Conservation (phyloP, 2,329 filamentous ascomycete species). For the Fusarium papillatum region DNA sequence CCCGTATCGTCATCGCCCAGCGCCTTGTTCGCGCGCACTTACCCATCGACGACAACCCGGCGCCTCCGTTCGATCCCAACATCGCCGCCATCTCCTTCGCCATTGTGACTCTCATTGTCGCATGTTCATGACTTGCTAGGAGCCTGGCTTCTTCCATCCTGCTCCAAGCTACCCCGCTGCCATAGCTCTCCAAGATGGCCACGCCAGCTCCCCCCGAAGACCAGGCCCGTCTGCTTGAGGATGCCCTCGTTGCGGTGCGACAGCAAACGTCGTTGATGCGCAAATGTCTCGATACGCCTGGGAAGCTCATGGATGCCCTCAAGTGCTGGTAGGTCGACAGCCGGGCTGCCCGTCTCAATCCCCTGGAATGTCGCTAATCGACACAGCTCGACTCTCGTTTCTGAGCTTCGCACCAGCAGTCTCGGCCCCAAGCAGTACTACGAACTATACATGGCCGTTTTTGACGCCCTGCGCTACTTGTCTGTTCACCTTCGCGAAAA, state of each 20-base stretch:
- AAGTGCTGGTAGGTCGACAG: constrained; percentile 90
- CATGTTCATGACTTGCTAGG: constrained; percentile 44
- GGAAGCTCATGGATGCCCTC: constrained; percentile 99
- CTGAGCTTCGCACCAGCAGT: constrained; percentile 97
- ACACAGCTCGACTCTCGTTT: constrained; percentile 92
- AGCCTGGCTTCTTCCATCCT: constrained; percentile 36
- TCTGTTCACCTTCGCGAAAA: constrained; percentile 97
- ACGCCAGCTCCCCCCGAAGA: constrained; percentile 79
- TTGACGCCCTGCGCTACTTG: constrained; percentile 96
- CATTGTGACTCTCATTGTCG: constrained; percentile 31
- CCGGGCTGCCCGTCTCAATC: constrained; percentile 6
- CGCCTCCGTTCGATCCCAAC: constrained; percentile 27
- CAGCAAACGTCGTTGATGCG: constrained; percentile 98
- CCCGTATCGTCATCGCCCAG: constrained; percentile 47
- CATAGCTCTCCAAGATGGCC: constrained; percentile 53
- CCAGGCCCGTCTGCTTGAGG: constrained; percentile 93
- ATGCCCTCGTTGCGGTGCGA: constrained; percentile 95
- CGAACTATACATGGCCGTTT: constrained; percentile 99
- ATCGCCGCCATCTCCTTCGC: constrained; percentile 28
- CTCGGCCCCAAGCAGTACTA: constrained; percentile 99
- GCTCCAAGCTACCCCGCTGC: constrained; percentile 50
- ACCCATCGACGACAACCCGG: constrained; percentile 39
- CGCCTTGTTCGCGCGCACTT: constrained; percentile 44
- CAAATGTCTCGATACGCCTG: constrained; percentile 95
- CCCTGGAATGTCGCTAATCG: constrained; percentile 28